Evolutionary conservation across 371 early-diverging fungal species (phyloP).

Genomic region (Sanchytrium tribonematis): DNA sequence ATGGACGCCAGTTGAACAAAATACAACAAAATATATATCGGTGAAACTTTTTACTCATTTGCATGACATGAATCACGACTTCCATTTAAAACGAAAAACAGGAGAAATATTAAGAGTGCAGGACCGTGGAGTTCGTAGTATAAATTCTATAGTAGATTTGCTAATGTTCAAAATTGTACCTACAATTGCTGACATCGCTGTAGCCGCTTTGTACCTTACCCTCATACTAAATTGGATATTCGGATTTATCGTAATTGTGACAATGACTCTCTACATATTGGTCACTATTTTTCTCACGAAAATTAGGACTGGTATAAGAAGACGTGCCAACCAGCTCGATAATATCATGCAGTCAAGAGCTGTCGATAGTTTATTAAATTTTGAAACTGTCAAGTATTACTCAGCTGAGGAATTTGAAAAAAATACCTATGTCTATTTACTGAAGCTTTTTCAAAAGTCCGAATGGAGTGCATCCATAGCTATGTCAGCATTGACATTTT

Average conservation of each 20-base stretch:
- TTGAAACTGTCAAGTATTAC: constrained; percentile 79
- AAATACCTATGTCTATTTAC: constrained; percentile 35
- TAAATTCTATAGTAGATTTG: constrained; percentile 44
- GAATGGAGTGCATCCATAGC: constrained; percentile 38
- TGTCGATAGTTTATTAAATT: constrained; percentile 75
- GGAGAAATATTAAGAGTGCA: constrained; percentile 59
- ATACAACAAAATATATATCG: background rate
- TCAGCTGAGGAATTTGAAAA: constrained; percentile 37
- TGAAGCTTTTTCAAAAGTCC: constrained; percentile 45
- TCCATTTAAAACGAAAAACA: constrained; percentile 49
- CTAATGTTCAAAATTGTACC: constrained; percentile 67
- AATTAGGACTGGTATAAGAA: constrained; percentile 61
- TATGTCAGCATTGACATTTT: constrained; percentile 42
- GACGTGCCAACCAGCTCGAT: constrained; percentile 34
- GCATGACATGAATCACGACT: background rate
- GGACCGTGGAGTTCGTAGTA: constrained; percentile 56
- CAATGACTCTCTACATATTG: constrained; percentile 55
- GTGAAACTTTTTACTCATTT: background rate
- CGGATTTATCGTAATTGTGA: constrained; percentile 49
- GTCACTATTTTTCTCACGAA: constrained; percentile 58
- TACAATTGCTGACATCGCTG: constrained; percentile 45
- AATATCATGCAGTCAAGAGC: constrained; percentile 14
- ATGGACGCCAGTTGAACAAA: background rate
- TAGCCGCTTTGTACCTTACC: constrained; percentile 44
- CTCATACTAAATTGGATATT: constrained; percentile 38